Evolutionary conservation across 768 basidiomycete species (phyloP).

Genomic region (Pleurotus djamor): DNA sequence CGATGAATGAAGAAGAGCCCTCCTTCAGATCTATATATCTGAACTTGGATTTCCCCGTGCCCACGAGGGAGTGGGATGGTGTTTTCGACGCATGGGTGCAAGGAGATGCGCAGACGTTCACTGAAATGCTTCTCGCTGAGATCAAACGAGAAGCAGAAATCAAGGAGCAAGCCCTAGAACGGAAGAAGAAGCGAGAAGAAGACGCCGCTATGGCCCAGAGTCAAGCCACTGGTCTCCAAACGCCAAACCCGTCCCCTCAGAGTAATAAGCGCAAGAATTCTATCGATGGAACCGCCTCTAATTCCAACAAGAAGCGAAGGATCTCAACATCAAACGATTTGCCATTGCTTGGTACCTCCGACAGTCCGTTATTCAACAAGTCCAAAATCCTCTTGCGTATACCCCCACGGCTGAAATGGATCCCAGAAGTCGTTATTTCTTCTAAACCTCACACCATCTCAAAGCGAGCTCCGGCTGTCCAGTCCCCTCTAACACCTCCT

Average conservation of each 20-base stretch:
- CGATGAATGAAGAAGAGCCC: slow-evolving; percentile 43
- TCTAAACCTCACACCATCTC: not conserved
- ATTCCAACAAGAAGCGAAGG: not conserved
- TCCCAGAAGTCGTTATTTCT: slow-evolving; percentile 2
- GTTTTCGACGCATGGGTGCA: slow-evolving; percentile 91
- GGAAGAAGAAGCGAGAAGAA: slow-evolving; percentile 56
- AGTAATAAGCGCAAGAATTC: slow-evolving; percentile 1
- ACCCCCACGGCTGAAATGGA: not conserved
- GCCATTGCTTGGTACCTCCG: not conserved
- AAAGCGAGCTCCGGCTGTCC: not conserved
- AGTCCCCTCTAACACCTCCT: not conserved
- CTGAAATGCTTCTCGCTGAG: slow-evolving; percentile 54
- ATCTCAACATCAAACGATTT: not conserved
- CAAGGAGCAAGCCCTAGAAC: slow-evolving; percentile 54
- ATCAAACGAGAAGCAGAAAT: slow-evolving; percentile 51
- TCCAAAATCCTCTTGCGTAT: not conserved
- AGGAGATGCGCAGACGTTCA: slow-evolving; percentile 85
- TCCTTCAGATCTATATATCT: slow-evolving; percentile 73
- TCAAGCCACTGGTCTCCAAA: not conserved
- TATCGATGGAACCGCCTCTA: not conserved
- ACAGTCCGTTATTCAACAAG: not conserved
- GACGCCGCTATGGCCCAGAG: slow-evolving; percentile 24
- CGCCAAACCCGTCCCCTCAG: not conserved
- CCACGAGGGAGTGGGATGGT: slow-evolving; percentile 84
- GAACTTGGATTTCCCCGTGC: slow-evolving; percentile 85